Percentiles rank a stretch among this genome's conserved stretches.
phyloP scores from a whole-genome alignment of 345 rosid genomes.

The Ceriops decandra region DNA sequence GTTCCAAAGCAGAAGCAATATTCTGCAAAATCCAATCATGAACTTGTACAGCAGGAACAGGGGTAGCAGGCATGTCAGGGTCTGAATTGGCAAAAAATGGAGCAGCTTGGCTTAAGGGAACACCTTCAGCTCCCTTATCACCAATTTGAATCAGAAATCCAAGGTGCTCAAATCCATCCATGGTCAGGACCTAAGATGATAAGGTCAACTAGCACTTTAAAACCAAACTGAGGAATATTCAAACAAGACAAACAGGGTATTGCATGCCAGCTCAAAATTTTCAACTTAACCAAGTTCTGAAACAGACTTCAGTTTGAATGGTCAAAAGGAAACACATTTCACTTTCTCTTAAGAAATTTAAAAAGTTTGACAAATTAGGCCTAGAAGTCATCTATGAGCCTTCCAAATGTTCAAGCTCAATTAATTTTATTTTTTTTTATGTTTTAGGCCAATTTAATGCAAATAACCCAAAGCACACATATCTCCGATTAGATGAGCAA shows the following conservation, averaged over 20 bases:
- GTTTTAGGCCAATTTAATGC: background rate
- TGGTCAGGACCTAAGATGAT: conserved; percentile 66
- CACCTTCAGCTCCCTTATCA: conserved; percentile 76
- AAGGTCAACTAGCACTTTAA: conserved; percentile 22
- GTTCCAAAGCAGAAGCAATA: conserved; percentile 73
- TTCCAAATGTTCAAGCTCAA: no score
- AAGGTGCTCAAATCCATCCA: conserved; percentile 96
- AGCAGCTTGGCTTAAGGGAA: conserved; percentile 79
- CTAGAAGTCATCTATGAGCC: no score
- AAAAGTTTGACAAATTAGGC: background rate
- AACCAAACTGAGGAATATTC: conserved; percentile 1
- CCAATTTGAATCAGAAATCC: conserved; percentile 92
- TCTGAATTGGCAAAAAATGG: conserved; percentile 98
- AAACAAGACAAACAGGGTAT: background rate
- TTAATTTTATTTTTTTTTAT: background rate
- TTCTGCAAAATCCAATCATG: conserved; percentile 87
- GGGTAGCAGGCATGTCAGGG: conserved; percentile 98
- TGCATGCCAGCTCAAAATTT: no score
- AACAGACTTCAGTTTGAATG: background rate
- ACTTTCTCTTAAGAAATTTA: background rate
- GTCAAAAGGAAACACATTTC: background rate
- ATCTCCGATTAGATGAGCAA: no score
- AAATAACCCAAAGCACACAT: background rate
- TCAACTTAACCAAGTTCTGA: no score
- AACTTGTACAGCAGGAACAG: conserved; percentile 84